Evolutionary conservation across 148 eudicot genomes (phyloP).

Genomic region (Cornus suecica): DNA sequence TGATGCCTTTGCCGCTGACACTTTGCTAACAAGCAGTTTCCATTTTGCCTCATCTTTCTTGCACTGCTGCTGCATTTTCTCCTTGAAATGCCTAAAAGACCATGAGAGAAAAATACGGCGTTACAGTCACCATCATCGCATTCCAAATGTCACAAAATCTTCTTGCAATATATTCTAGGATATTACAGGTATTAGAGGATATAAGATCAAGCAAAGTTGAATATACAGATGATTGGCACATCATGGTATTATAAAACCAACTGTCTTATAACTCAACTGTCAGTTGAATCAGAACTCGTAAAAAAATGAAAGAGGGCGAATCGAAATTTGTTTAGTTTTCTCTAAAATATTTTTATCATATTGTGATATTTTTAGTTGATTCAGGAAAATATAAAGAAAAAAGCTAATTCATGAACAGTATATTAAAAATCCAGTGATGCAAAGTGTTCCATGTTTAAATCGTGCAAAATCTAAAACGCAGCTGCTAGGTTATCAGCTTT

Average conservation of each 20-base stretch:
- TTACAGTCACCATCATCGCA: not conserved
- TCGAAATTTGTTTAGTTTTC: not conserved
- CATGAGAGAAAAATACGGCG: not conserved
- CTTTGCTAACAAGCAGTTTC: slow-evolving; percentile 63
- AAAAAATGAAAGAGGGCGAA: not conserved
- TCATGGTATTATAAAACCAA: not conserved
- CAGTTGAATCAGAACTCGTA: not conserved
- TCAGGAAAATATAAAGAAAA: too few relatives aligned
- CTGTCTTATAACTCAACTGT: not conserved
- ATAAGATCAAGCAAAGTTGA: not conserved
- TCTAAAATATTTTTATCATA: too few relatives aligned
- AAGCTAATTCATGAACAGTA: not conserved
- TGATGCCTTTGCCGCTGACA: slow-evolving; percentile 54
- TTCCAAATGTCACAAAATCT: not conserved
- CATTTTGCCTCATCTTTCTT: slow-evolving; percentile 77
- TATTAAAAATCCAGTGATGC: not conserved
- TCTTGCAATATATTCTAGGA: not conserved
- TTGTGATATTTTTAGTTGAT: too few relatives aligned
- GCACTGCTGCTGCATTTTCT: slow-evolving; percentile 50
- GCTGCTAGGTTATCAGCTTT: not conserved
- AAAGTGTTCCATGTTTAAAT: not conserved
- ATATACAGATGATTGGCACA: too few relatives aligned
- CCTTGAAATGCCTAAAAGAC: slow-evolving; percentile 42
- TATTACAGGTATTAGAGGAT: not conserved
- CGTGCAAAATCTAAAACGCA: not conserved